Base-by-base conservation (phyloP, 2,329 filamentous ascomycete species). In the Curvularia hawaiiensis region DNA sequence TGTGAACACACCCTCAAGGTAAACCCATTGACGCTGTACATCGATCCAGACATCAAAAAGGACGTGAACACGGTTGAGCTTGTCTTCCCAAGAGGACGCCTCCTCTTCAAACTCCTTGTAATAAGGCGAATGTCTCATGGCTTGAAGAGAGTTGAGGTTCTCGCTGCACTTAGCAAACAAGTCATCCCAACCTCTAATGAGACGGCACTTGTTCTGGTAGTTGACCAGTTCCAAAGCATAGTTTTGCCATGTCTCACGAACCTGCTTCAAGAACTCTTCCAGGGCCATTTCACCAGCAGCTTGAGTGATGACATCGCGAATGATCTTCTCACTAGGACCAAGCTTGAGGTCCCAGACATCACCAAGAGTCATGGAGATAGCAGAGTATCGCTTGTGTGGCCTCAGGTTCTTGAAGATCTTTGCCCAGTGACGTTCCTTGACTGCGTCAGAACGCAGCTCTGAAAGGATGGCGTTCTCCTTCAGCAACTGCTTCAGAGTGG, bases 11-110 rank as follows among this genome's bases (percentile, higher is more conserved):
- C 95, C 95, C 79, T 99, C 96, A 5, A 99, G 86, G 75, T 99
- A 99, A 8, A 99, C 95, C 95, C 95, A 99, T 79, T 99, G 95
- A 60, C 96, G 90, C 77, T 99, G 95, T n/a, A 99, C 96, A 78
- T 99, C 96, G 68, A 99, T 99, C 96, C 96, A 99, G 16, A 99
- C 93, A 75, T 99, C 95, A 71, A 99, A 99, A 10, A 99, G 84
- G 16, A 99, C 92, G 74, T 99, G 95, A 2, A 99, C 92, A 45
- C 95, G 88, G 76, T 98, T 99, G 26, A 99, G 84, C 76, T 96
- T 97, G 78, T 99, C 96, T 78, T 99, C 96, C 95, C 95, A 99
- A 1, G 90, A 86, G 0, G 92, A 90, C 7, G 96, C 96, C 68
- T 99, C 95, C 69, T 99, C 95, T 75, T 99, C 95, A 62, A 99